A percentile compares a stretch with the other conserved stretches of the same genome.
Evolutionary conservation across 164 flowering plant genomes (phyloP).

Genomic region (Aristolochia fimbriata): DNA sequence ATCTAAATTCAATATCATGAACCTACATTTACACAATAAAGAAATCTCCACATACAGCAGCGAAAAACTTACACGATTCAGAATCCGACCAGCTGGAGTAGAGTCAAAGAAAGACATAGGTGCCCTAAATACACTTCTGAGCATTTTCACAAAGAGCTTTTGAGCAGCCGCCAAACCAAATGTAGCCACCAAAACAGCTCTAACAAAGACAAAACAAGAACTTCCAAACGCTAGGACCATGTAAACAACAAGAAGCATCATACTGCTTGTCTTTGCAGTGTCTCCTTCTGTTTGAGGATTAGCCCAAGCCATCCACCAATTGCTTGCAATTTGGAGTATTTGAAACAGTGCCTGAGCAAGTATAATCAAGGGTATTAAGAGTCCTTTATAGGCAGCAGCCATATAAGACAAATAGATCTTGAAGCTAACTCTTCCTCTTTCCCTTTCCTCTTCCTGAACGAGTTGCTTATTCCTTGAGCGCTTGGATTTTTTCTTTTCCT

Average conservation of each 20-base stretch:
- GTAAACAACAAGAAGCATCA: conserved; percentile 74
- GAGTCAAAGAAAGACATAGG: conserved; percentile 99
- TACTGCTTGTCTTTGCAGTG: conserved; percentile 51
- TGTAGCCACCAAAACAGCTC: conserved; percentile 92
- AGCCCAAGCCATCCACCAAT: conserved; percentile 99
- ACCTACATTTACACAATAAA: not conserved
- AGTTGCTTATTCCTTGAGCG: conserved; percentile 83
- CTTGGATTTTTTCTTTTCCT: conserved; percentile 88
- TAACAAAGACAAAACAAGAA: conserved; percentile 82
- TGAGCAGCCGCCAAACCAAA: conserved; percentile 97
- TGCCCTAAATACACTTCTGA: conserved; percentile 66
- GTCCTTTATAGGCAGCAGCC: conserved; percentile 93
- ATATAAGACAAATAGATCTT: conserved; percentile 86
- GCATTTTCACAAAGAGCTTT: conserved; percentile 81
- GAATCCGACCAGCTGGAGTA: conserved; percentile 90
- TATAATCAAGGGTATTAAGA: conserved; percentile 72
- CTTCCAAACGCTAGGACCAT: conserved; percentile 99
- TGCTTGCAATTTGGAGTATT: conserved; percentile 91
- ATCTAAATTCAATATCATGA: too few relatives aligned
- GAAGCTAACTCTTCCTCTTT: conserved; percentile 86
- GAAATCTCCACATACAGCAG: conserved; percentile 7
- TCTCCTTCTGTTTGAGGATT: conserved; percentile 91
- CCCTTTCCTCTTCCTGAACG: conserved; percentile 97
- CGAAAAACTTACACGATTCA: conserved; percentile 79
- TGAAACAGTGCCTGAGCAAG: conserved; percentile 80